A percentile compares a stretch with the other conserved stretches of the same genome.
Conservation (phyloP, 192 early-diverging fungal species). For the Umbelopsis vinacea region DNA sequence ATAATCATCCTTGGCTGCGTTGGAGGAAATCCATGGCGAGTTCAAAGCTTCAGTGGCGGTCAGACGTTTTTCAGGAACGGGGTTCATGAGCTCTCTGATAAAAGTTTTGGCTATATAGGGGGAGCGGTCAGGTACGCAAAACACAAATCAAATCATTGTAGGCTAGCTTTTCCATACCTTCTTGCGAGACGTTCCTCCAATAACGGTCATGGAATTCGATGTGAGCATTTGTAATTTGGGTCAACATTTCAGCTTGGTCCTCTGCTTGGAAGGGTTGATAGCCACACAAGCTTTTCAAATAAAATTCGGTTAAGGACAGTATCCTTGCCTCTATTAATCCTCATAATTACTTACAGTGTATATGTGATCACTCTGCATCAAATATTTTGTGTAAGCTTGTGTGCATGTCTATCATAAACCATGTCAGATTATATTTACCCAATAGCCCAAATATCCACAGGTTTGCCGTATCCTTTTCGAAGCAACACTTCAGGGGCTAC, state of each 20-base stretch:
- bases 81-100: slow-evolving; percentile 64
- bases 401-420: not conserved
- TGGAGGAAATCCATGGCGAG: slow-evolving; percentile 80
- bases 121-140: not conserved
- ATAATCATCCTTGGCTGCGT: not conserved
- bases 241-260: slow-evolving; percentile 58
- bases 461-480: slow-evolving; percentile 81
- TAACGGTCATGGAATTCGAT: slow-evolving; percentile 74
- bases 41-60: slow-evolving; percentile 78
- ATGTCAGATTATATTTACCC: slow-evolving; percentile 46
- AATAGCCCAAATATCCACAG: slow-evolving; percentile 95
- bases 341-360: slow-evolving; percentile 61
- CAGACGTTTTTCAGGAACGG: slow-evolving; percentile 72
- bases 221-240: slow-evolving; percentile 65
- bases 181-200: slow-evolving; percentile 83
- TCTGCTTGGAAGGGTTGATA: slow-evolving; percentile 78
- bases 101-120: slow-evolving; percentile 66
- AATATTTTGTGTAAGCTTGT: not conserved
- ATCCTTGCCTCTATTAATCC: not conserved
- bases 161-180: slow-evolving; percentile 56
- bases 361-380: slow-evolving; percentile 81
- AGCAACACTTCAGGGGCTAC: slow-evolving; percentile 85
- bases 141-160: not conserved
- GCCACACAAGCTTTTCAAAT: slow-evolving; percentile 67
- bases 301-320: not conserved